A percentile compares a stretch with the other conserved stretches of the same genome.
phyloP scores from a whole-genome alignment of 2,329 filamentous ascomycete species.

The Echinosphaeria canescens region DNA sequence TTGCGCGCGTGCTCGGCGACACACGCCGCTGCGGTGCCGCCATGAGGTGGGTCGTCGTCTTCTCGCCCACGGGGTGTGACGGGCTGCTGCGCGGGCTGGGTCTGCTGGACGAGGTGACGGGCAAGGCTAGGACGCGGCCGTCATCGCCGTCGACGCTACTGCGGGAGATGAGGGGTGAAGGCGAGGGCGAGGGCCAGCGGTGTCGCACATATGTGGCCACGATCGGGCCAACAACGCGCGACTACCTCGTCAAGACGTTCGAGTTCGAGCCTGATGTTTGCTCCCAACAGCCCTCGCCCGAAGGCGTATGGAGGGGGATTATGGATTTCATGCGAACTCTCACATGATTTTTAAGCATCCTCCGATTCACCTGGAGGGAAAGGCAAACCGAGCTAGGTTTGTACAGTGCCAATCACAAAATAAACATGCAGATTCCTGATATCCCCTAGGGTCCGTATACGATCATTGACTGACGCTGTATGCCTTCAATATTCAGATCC shows the following conservation, averaged over 20 bases:
- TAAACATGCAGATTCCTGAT: too few species aligned
- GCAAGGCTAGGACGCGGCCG: too few species aligned
- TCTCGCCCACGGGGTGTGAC: slow-evolving; percentile 44
- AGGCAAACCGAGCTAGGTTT: too few species aligned
- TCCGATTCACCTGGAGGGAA: too few species aligned
- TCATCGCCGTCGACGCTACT: too few species aligned
- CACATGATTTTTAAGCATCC: too few species aligned
- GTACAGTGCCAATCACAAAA: too few species aligned
- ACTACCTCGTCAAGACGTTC: slow-evolving; percentile 45
- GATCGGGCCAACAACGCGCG: slow-evolving; percentile 81
- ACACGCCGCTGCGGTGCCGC: slow-evolving; percentile 16
- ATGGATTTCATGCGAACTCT: slow-evolving; percentile 15
- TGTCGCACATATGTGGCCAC: slow-evolving; percentile 48
- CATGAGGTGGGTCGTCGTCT: slow-evolving; percentile 54
- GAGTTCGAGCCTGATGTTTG: slow-evolving; percentile 56
- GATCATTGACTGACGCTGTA: too few species aligned
- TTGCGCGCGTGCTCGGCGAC: slow-evolving; percentile 25
- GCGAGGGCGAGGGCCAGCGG: slow-evolving; percentile 7
- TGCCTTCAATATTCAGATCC: too few species aligned
- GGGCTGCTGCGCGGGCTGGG: slow-evolving; percentile 32
- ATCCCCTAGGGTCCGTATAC: too few species aligned
- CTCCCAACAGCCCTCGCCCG: slow-evolving; percentile 60
- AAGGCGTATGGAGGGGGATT: slow-evolving; percentile 56
- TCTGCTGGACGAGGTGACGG: slow-evolving; percentile 22
- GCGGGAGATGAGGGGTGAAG: too few species aligned